Evolutionary conservation across 2,329 filamentous ascomycete genomes (phyloP), one percentile per base, ranked within the genome.

Genomic region (Aspergillaceae sp.): DNA sequence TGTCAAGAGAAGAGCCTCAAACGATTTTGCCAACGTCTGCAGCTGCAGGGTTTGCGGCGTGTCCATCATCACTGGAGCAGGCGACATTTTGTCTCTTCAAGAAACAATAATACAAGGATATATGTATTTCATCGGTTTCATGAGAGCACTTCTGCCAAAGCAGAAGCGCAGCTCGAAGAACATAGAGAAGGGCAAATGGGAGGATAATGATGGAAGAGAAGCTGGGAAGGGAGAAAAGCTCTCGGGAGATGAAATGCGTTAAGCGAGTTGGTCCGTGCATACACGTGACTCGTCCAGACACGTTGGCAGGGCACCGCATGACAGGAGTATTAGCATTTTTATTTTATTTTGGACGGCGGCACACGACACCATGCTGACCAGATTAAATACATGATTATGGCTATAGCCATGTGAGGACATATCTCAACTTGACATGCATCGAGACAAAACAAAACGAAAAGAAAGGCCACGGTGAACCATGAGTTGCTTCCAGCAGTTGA

Each of bases 1-100:
- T 26, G 65, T 66, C 56, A 69, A 58, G 55, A 71, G 55, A 35
- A 71, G 63, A 51, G 65, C 65, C 63, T 69, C 66, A 51, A 70
- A 67, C 37, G 65, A 66, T 56, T 58, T 59, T 42, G 65, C 64
- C 42, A 71, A 51, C 11, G 60, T 61, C 47, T 66, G 58, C 35
- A 69, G 56, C 51, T 66, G 63, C 48, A 56, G 57, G 45, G 65
- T 61, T 45, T 61, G 60, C 55, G 62, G 63, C 49, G 52, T 47
- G 37, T 62, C 53, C 42, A 56, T 54, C 48, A 54, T 42, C 27
- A 61, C 55, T 44, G 53, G 51, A 46, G 59, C 57, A 50, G 63
- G 61, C 48, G 64, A 61, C 62, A 67, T 66, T 41, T 53, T 56
- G 48, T 36, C 38, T 32, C 10, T 47, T 47, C 44, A 49, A 48